Evolutionary conservation across 2,329 filamentous ascomycete species (phyloP).

Genomic region (Myriosclerotinia duriaeana): DNA sequence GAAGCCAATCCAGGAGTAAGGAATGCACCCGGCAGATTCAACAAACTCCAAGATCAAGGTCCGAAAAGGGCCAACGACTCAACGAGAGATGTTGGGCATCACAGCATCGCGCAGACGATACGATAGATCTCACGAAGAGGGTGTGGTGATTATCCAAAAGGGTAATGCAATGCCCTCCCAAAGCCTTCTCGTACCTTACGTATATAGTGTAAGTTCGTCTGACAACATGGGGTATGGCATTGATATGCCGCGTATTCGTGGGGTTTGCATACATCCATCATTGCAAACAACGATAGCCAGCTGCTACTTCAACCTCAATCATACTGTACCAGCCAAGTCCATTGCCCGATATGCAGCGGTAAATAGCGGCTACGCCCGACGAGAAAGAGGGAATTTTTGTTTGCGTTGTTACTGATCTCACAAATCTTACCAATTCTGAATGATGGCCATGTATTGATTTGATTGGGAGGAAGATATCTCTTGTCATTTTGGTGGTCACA

Average conservation of each 20-base stretch:
- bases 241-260: slow-evolving; percentile 19
- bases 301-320: neutral
- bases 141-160: slow-evolving; percentile 2
- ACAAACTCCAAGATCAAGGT: neutral
- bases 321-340: neutral
- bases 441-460: neutral
- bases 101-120: slow-evolving; percentile 8
- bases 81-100: slow-evolving; percentile 21
- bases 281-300: slow-evolving; percentile 7
- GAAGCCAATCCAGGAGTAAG: slow-evolving; percentile 1
- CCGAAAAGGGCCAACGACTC: slow-evolving; percentile 8
- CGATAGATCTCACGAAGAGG: neutral
- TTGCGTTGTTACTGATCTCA: neutral
- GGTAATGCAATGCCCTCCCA: slow-evolving; percentile 1
- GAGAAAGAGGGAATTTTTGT: slow-evolving; percentile 6
- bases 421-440: slow-evolving; percentile 7
- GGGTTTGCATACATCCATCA: slow-evolving; percentile 17
- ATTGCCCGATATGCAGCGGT: slow-evolving; percentile 20
- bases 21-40: neutral
- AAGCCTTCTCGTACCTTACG: slow-evolving; percentile 21
- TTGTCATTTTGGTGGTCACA: too few species aligned
- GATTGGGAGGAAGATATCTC: slow-evolving; percentile 1
- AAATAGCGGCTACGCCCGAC: slow-evolving; percentile 17
- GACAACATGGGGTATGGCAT: slow-evolving; percentile 17
- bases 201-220: slow-evolving; percentile 1